phyloP scores from a whole-genome alignment of 495 filamentous ascomycete genomes.

The Cudoniella acicularis region DNA sequence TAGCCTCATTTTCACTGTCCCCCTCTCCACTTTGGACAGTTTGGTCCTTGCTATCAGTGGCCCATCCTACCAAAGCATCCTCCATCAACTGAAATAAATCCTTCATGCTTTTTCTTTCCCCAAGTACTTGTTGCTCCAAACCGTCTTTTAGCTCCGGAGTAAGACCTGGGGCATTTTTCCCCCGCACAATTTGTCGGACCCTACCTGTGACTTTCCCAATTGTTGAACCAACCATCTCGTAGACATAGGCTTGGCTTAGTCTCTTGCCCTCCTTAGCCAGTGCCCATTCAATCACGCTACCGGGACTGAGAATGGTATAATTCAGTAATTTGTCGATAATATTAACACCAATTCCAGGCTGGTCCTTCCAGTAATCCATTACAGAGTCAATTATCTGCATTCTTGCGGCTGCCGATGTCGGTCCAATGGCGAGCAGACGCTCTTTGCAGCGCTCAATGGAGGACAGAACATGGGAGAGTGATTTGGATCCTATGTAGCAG shows the following conservation, averaged over 20 bases:
- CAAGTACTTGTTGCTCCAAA: constrained; percentile 55
- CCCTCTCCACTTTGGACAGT: constrained; percentile 54
- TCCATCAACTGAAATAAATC: constrained; percentile 77
- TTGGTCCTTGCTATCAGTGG: constrained; percentile 67
- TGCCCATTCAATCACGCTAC: constrained; percentile 84
- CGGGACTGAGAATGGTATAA: constrained; percentile 86
- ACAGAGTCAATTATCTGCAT: constrained; percentile 87
- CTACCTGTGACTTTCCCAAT: constrained; percentile 90
- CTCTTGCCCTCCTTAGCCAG: constrained; percentile 57
- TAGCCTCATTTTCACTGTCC: constrained; percentile 48
- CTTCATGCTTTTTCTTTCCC: constrained; percentile 68
- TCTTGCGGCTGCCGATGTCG: constrained; percentile 65
- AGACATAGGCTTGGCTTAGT: constrained; percentile 70
- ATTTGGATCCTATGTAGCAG: constrained; percentile 89
- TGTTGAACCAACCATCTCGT: constrained; percentile 84
- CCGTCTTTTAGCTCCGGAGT: constrained; percentile 42
- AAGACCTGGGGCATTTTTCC: constrained; percentile 49
- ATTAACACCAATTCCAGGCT: constrained; percentile 87
- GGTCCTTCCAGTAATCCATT: constrained; percentile 88
- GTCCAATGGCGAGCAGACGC: constrained; percentile 73
- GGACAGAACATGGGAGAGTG: constrained; percentile 89
- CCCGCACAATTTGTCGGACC: constrained; percentile 74
- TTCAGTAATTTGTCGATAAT: constrained; percentile 97
- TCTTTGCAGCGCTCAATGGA: constrained; percentile 97
- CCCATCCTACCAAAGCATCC: constrained; percentile 71